These are phyloP conservation scores for Lactuca sativa DNA, from an alignment of 129 eudicot species.

Conservation along the genomic window DNA sequence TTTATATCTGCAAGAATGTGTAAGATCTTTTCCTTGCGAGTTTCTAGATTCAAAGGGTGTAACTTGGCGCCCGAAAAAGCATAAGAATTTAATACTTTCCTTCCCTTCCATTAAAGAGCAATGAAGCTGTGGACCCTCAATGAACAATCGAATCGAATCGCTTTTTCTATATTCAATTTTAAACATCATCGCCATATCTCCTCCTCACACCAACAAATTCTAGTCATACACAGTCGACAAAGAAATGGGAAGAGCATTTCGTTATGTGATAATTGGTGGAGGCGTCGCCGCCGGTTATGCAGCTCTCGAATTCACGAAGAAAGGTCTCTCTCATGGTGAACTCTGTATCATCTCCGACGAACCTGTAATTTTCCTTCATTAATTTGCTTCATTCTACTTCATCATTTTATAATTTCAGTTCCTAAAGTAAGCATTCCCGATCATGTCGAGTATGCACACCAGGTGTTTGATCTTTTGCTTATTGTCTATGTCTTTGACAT, in stretches of 20 bases:
- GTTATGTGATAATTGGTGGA: conserved; percentile 84
- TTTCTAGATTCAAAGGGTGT: conserved; percentile 9
- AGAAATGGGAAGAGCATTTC: conserved; percentile 68
- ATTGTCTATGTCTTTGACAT: background rate
- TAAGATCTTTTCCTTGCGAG: conserved; percentile 1
- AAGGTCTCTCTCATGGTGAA: conserved; percentile 72
- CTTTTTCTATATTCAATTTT: conserved; percentile 1
- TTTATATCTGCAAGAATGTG: background rate
- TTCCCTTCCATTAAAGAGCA: conserved; percentile 14
- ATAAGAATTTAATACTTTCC: conserved; percentile 30
- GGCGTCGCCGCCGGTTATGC: conserved; percentile 96
- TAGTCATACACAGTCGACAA: background rate
- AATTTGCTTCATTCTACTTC: background rate
- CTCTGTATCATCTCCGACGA: conserved; percentile 90
- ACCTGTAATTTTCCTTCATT: conserved; percentile 42
- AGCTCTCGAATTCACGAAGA: conserved; percentile 76
- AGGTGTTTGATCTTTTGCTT: conserved; percentile 25
- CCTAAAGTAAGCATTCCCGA: background rate
- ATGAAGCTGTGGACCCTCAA: background rate
- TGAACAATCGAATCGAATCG: background rate
- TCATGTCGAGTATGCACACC: background rate
- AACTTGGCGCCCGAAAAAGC: conserved; percentile 22
- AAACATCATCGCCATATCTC: background rate
- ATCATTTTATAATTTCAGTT: conserved; percentile 3
- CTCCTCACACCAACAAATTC: background rate